phyloP scores from a whole-genome alignment of 805 yeast species.

The Cyberlindnera mississippiensis region DNA sequence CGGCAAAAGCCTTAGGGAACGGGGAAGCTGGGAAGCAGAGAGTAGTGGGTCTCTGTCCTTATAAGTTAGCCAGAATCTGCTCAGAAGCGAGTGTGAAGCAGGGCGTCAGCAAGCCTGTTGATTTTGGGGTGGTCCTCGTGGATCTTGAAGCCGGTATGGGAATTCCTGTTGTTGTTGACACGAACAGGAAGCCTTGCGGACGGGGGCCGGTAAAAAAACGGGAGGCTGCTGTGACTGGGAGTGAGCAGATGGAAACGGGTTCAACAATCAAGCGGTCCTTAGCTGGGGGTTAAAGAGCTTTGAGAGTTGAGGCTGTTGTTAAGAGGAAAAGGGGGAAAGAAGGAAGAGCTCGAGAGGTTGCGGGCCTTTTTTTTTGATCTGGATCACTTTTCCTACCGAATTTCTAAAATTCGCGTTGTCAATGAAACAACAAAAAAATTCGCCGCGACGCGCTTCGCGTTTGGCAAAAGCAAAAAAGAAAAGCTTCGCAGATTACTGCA shows the following conservation, averaged over 20 bases:
- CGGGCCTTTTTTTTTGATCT: conserved; percentile 12
- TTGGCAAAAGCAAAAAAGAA: conserved; percentile 2
- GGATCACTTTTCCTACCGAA: conserved; percentile 11
- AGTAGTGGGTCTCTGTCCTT: not conserved
- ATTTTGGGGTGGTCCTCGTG: no score
- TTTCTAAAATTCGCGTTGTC: conserved; percentile 8
- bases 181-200: not conserved
- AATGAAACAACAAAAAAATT: conserved; percentile 1
- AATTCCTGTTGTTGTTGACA: not conserved
- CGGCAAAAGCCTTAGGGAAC: not conserved
- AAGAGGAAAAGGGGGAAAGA: not conserved
- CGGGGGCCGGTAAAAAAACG: not conserved
- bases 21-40: not conserved
- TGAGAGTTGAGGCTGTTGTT: not conserved
- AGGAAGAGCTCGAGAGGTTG: conserved; percentile 3
- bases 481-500: no score
- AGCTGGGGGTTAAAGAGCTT: no score
- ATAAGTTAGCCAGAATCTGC: not conserved
- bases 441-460: conserved; percentile 1
- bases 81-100: not conserved
- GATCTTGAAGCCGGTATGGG: no score
- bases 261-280: not conserved
- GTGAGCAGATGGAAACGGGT: not conserved
- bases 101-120: no score
- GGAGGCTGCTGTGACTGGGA: not conserved